Evolutionary conservation across 1,139 yeast species (phyloP).

Genomic region (Starmera stellimalicola): DNA sequence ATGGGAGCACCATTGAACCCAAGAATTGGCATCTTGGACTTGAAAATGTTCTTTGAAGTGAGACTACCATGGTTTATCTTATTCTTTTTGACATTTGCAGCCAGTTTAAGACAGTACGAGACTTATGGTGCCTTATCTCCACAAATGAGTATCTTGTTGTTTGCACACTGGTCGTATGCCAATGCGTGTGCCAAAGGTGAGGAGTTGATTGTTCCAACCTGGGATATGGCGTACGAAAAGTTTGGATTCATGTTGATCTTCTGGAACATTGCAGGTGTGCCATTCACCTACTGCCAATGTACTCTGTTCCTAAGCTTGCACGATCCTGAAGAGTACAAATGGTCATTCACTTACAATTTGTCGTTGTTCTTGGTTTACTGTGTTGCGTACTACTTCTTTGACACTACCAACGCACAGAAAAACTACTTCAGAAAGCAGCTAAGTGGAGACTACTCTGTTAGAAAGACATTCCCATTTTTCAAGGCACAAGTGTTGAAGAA

Average conservation of each 20-base stretch:
- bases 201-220: constrained; percentile 91
- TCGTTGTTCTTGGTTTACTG: constrained; percentile 48
- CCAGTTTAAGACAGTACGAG: constrained; percentile 72
- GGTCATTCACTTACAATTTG: constrained; percentile 54
- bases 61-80: constrained; percentile 94
- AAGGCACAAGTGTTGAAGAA: constrained; percentile 75
- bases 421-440: constrained; percentile 82
- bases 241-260: constrained; percentile 96
- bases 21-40: constrained; percentile 81
- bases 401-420: constrained; percentile 92
- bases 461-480: constrained; percentile 89
- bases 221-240: constrained; percentile 99
- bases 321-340: constrained; percentile 70
- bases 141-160: constrained; percentile 62
- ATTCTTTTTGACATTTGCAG: constrained; percentile 67
- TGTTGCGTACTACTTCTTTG: constrained; percentile 83
- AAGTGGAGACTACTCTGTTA: constrained; percentile 64
- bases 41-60: constrained; percentile 96
- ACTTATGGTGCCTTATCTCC: constrained; percentile 70
- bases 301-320: constrained; percentile 76
- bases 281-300: constrained; percentile 94
- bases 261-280: constrained; percentile 99
- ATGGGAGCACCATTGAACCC: constrained; percentile 98
- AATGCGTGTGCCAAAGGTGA: constrained; percentile 98
- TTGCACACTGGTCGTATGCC: constrained; percentile 91